These are phyloP conservation scores for Gonapodya prolifera DNA, from an alignment of 192 early-diverging fungal species.

Conservation along the genomic window DNA sequence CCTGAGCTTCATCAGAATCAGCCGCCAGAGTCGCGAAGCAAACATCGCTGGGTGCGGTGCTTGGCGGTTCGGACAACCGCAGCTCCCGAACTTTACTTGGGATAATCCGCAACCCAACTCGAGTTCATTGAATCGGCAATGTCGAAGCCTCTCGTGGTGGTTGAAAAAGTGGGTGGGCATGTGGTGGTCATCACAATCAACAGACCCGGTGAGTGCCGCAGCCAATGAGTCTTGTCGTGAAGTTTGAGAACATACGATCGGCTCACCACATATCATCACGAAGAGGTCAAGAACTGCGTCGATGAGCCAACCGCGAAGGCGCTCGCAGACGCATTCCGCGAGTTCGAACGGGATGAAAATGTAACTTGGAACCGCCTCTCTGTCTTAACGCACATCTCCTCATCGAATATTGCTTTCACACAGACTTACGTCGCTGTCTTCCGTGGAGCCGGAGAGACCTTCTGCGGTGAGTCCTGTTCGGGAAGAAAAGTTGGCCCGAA, in stretches of 20 bases:
- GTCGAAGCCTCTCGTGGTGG: background rate
- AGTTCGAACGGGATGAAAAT: constrained; percentile 26
- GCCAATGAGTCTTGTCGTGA: no score
- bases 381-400: background rate
- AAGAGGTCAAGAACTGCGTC: no score
- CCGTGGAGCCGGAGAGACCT: constrained; percentile 28
- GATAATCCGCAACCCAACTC: no score
- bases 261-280: no score
- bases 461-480: no score
- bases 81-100: no score
- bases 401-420: background rate
- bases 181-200: background rate
- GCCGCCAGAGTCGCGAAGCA: no score
- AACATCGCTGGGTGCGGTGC: no score
- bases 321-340: constrained; percentile 30
- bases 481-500: no score
- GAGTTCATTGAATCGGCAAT: no score
- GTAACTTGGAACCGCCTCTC: background rate
- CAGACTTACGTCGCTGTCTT: constrained; percentile 25
- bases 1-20: no score
- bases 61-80: no score
- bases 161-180: background rate
- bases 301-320: constrained; percentile 22
- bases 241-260: background rate
- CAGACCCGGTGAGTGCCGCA: background rate